Evolutionary conservation across 2,329 filamentous ascomycete genomes (phyloP).

Genomic region (Stagonosporopsis rhizophila): DNA sequence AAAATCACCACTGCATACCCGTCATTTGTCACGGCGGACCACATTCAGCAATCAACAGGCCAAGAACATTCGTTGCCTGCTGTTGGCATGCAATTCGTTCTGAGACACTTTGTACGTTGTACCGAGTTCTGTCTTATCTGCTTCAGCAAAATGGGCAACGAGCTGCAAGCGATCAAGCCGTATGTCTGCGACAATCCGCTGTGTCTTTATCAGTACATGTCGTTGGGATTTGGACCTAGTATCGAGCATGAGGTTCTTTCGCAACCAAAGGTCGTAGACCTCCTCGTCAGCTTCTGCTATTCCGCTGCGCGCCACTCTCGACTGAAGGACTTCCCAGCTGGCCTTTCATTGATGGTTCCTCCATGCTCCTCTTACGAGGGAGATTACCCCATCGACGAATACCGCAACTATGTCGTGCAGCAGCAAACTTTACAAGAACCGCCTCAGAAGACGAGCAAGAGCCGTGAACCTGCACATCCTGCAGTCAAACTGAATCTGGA

Average conservation of each 20-base stretch:
- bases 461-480: neutral
- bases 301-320: slow-evolving; percentile 55
- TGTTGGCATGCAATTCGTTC: slow-evolving; percentile 73
- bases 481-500: slow-evolving; percentile 43
- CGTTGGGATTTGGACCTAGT: slow-evolving; percentile 82
- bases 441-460: neutral
- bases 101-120: slow-evolving; percentile 80
- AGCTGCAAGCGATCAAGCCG: slow-evolving; percentile 75
- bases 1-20: slow-evolving; percentile 50
- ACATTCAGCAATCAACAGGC: slow-evolving; percentile 49
- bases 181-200: slow-evolving; percentile 76
- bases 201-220: slow-evolving; percentile 88
- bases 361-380: slow-evolving; percentile 28
- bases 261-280: slow-evolving; percentile 82
- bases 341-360: slow-evolving; percentile 63
- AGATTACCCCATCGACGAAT: slow-evolving; percentile 15
- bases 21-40: slow-evolving; percentile 58
- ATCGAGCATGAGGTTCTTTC: slow-evolving; percentile 83
- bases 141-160: slow-evolving; percentile 69
- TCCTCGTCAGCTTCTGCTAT: slow-evolving; percentile 85
- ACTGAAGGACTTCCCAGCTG: slow-evolving; percentile 63
- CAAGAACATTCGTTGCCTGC: slow-evolving; percentile 62
- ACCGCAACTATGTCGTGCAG: neutral
- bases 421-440: neutral
- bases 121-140: slow-evolving; percentile 89